phyloP scores from a whole-genome alignment of 106 monocot species.

The Amphibolis antarctica region DNA sequence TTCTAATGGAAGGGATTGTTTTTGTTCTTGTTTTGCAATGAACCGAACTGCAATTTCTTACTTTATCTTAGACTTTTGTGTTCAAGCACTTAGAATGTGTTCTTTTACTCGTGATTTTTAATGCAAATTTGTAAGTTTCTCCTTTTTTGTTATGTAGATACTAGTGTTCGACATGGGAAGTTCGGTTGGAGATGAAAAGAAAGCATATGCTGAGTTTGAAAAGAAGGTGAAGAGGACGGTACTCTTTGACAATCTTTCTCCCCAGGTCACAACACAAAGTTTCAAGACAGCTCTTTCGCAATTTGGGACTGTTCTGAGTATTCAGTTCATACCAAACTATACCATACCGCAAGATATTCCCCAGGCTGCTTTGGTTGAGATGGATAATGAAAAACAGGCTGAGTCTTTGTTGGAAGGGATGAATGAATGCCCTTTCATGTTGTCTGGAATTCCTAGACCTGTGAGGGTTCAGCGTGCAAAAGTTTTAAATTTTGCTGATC shows the following conservation, averaged over 20 bases:
- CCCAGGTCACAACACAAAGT: conserved; percentile 39
- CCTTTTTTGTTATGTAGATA: too few species aligned
- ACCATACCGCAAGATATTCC: conserved; percentile 46
- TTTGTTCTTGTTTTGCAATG: too few species aligned
- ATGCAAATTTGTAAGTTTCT: too few species aligned
- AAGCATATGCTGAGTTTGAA: conserved; percentile 53
- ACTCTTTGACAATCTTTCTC: conserved; percentile 59
- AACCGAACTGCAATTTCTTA: too few species aligned
- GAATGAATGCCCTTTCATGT: conserved; percentile 68
- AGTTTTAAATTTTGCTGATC: conserved; percentile 54
- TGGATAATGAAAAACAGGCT: conserved; percentile 54
- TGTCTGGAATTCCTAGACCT: conserved; percentile 76
- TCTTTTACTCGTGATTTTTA: too few species aligned
- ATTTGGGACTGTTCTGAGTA: conserved; percentile 42
- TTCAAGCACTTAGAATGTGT: too few species aligned
- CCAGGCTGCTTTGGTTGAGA: conserved; percentile 62
- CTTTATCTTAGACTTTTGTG: too few species aligned
- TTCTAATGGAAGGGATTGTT: too few species aligned
- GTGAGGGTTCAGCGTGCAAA: conserved; percentile 45
- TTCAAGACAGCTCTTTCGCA: conserved; percentile 57
- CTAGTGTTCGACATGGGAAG: too few species aligned
- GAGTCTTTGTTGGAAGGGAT: conserved; percentile 27
- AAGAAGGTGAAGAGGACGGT: conserved; percentile 80
- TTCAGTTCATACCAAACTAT: conserved; percentile 54
- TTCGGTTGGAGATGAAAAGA: not conserved